Conservation (phyloP, 345 rosid species). For the Acer negundo region DNA sequence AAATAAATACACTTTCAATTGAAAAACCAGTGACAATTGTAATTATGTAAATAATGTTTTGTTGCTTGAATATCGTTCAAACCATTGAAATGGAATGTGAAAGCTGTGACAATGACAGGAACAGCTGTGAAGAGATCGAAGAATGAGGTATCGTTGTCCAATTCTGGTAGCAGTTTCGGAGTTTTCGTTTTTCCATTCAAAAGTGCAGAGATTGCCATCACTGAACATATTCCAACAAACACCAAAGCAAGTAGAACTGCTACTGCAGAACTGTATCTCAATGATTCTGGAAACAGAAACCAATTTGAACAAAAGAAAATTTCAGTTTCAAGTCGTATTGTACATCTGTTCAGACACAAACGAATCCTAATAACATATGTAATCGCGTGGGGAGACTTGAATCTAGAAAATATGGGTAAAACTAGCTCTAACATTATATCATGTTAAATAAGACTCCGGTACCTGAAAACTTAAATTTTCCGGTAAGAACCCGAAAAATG, state of each 20-base stretch:
- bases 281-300: constrained; percentile 45
- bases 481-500: too few species aligned
- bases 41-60: neutral
- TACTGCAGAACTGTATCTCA: constrained; percentile 61
- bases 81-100: constrained; percentile 94
- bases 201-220: constrained; percentile 59
- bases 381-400: neutral
- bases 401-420: neutral
- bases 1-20: neutral
- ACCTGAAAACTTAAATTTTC: too few species aligned
- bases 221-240: constrained; percentile 72
- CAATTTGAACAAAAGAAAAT: neutral
- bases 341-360: too few species aligned
- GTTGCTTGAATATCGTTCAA: constrained; percentile 13
- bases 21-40: neutral
- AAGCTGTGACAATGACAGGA: constrained; percentile 90
- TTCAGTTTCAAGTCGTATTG: too few species aligned
- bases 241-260: constrained; percentile 70
- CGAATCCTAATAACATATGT: too few species aligned
- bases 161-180: constrained; percentile 62
- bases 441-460: neutral
- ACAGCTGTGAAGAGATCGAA: constrained; percentile 84
- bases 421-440: neutral
- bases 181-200: constrained; percentile 61
- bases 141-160: constrained; percentile 52